Percentiles rank a stretch among this genome's conserved stretches.
These are phyloP conservation scores for Castanospermum australe DNA, from an alignment of 306 rosid genomes.

Conservation along the genomic window DNA sequence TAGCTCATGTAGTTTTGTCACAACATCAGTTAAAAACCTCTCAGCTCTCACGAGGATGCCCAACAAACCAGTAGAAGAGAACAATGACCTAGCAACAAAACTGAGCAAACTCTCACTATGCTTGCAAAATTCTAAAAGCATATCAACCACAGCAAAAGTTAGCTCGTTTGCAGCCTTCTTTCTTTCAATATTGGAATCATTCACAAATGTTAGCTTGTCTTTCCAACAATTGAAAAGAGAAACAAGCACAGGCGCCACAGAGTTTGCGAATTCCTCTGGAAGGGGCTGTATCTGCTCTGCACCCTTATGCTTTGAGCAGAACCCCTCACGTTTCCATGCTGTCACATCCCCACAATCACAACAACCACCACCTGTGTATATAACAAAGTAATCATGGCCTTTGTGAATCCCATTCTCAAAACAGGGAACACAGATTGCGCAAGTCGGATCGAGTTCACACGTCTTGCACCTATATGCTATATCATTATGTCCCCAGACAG, in stretches of 20 bases:
- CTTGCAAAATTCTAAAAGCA: constrained; percentile 85
- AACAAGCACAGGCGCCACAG: constrained; percentile 71
- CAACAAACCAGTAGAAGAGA: constrained; percentile 57
- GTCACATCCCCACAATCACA: constrained; percentile 99
- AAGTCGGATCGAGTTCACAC: constrained; percentile 89
- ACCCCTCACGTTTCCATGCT: constrained; percentile 95
- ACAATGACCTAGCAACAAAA: constrained; percentile 66
- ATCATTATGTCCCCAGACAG: constrained; percentile 88
- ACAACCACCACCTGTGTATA: constrained; percentile 88
- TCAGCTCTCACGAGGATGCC: constrained; percentile 71
- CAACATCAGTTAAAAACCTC: constrained; percentile 59
- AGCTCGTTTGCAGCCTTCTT: constrained; percentile 71
- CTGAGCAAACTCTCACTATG: constrained; percentile 96
- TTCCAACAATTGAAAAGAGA: constrained; percentile 69
- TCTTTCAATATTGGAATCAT: constrained; percentile 36
- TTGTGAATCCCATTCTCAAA: constrained; percentile 84
- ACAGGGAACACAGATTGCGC: constrained; percentile 97
- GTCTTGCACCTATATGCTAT: constrained; percentile 89
- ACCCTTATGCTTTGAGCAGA: constrained; percentile 93
- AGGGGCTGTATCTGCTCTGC: constrained; percentile 86
- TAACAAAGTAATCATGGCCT: constrained; percentile 80
- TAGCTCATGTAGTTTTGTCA: constrained; percentile 79
- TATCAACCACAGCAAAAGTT: constrained; percentile 73
- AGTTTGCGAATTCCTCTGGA: constrained; percentile 51
- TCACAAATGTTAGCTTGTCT: constrained; percentile 48